These are phyloP conservation scores for Torulaspora quercuum DNA, from an alignment of 805 yeast genomes.

Conservation along the genomic window DNA sequence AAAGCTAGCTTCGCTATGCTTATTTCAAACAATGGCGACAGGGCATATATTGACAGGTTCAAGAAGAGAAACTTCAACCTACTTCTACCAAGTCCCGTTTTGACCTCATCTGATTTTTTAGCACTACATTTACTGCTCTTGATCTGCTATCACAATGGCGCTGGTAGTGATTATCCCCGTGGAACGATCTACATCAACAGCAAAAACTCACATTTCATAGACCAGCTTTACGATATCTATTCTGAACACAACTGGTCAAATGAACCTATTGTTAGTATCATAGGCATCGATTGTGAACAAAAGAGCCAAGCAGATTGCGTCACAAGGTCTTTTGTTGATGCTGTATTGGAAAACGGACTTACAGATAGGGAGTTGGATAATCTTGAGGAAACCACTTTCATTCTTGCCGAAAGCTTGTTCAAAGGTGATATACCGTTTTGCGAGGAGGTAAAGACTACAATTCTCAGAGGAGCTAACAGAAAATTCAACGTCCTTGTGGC, in stretches of 20 bases:
- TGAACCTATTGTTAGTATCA: constrained; percentile 17
- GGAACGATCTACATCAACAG: constrained; percentile 24
- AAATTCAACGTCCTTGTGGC: constrained; percentile 26
- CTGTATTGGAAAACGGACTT: constrained; percentile 18
- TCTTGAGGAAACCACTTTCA: constrained; percentile 31
- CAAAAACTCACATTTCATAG: constrained; percentile 19
- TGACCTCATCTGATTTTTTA: constrained; percentile 31
- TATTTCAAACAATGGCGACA: constrained; percentile 28
- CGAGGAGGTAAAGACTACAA: constrained; percentile 20
- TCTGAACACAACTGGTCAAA: constrained; percentile 22
- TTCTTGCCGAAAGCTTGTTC: constrained; percentile 26
- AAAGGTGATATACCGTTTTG: constrained; percentile 23
- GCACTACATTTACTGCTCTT: constrained; percentile 27
- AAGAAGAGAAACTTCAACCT: constrained; percentile 23
- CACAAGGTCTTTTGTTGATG: constrained; percentile 19
- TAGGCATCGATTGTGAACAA: constrained; percentile 13
- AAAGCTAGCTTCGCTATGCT: constrained; percentile 24
- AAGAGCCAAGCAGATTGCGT: constrained; percentile 8
- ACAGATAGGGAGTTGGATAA: constrained; percentile 14
- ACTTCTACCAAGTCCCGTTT: constrained; percentile 26
- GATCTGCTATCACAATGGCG: constrained; percentile 21
- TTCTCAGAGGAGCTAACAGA: constrained; percentile 25
- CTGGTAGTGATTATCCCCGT: constrained; percentile 14
- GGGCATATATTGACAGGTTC: constrained; percentile 23
- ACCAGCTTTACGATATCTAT: constrained; percentile 17